These are phyloP conservation scores for Sporothrix variecibatus DNA, from an alignment of 2,329 filamentous ascomycete species.

Conservation along the genomic window DNA sequence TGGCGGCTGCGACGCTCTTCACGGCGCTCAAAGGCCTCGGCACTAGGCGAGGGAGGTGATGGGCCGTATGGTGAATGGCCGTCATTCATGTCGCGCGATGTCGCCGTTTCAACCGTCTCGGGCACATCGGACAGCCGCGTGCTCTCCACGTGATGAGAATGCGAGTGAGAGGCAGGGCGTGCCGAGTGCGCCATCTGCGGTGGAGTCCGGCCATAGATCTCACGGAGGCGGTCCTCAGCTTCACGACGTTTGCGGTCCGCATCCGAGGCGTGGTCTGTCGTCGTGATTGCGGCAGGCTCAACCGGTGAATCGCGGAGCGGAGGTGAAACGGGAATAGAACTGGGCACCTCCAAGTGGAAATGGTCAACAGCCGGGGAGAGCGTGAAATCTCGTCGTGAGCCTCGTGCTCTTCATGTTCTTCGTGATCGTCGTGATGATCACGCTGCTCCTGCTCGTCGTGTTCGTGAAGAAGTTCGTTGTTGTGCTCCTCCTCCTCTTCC, in stretches of 20 bases:
- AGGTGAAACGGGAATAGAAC: conserved; percentile 19
- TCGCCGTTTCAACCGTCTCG: conserved; percentile 22
- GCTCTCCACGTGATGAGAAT: not conserved
- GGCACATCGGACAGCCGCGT: not conserved
- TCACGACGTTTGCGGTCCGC: conserved; percentile 41
- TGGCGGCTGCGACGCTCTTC: conserved; percentile 36
- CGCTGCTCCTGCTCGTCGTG: conserved; percentile 6
- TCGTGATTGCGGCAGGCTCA: conserved; percentile 28
- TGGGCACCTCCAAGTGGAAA: conserved; percentile 25
- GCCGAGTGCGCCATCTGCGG: conserved; percentile 17
- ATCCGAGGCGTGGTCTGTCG: conserved; percentile 25
- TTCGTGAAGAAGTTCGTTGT: not conserved
- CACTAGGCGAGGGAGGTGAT: conserved; percentile 34
- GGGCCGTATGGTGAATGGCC: conserved; percentile 34
- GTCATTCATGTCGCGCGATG: conserved; percentile 27
- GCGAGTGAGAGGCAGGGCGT: not conserved
- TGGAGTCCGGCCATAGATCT: conserved; percentile 53
- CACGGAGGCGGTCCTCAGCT: conserved; percentile 55
- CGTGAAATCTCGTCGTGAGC: not conserved
- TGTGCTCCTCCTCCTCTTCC: conserved; percentile 20
- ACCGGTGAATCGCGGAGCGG: conserved; percentile 30
- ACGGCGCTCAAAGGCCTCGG: conserved; percentile 38
- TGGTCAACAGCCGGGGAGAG: not conserved
- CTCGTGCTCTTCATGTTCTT: not conserved
- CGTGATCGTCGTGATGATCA: not conserved